phyloP scores from a whole-genome alignment of 257 asterid species.

The Solanum chiquidenum region DNA sequence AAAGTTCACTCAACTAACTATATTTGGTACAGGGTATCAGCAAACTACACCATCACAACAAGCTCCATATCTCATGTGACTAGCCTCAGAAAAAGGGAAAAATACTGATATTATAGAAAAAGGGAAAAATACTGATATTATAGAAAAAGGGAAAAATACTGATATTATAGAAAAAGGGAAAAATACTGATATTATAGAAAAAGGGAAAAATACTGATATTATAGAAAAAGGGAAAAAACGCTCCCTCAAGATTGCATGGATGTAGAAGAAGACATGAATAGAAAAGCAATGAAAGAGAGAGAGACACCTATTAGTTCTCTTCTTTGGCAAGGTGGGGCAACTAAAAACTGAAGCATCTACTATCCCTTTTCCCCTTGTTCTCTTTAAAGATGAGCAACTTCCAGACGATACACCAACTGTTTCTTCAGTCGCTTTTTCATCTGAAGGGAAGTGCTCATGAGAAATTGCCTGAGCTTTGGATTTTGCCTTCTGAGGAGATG shows the following conservation, averaged over 20 bases:
- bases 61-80: not conserved
- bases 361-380: constrained; percentile 20
- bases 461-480: not conserved
- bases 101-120: not conserved
- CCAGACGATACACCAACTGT: not conserved
- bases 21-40: not conserved
- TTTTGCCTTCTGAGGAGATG: not conserved
- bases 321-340: constrained; percentile 45
- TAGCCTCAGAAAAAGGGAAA: not conserved
- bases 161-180: not conserved
- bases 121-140: too few relatives aligned
- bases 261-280: not conserved
- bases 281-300: not conserved
- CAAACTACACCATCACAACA: not conserved
- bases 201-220: not conserved
- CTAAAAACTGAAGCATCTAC: constrained; percentile 31
- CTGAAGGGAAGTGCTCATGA: not conserved
- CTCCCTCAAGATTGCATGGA: not conserved
- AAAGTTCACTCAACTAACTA: not conserved
- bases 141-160: not conserved
- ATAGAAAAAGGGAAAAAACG: not conserved
- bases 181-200: not conserved
- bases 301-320: constrained; percentile 17
- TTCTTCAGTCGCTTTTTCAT: not conserved
- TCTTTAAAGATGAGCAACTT: constrained; percentile 5